Evolutionary conservation across 2,329 filamentous ascomycete species (phyloP), one percentile per base, ranked within the genome.

Genomic region (Fusarium piperis): DNA sequence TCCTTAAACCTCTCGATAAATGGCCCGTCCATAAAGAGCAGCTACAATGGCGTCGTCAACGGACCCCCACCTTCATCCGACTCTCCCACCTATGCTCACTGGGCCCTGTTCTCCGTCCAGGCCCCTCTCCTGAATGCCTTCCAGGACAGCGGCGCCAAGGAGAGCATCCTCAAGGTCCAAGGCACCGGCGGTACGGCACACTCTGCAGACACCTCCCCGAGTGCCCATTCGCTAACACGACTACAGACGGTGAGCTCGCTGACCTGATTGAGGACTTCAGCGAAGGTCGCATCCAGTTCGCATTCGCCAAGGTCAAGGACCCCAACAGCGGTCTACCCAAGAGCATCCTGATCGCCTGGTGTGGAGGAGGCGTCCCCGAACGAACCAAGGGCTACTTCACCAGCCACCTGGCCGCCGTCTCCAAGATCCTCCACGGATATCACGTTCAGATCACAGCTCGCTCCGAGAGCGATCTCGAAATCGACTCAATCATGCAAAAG

Each of bases 361-460:
- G 96, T 81, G 96, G 96, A 74, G 95, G 97, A 79, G 96, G 96
- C 76, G 96, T 99, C 16, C 96, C 96, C n/a, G 96, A 99, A 84
- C 89, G 95, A 77, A 98, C 95, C 68, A 99, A 98, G 84, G 96
- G 96, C 73, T 98, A 98, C 84, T 99, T 99, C 81, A 97, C 94
- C 74, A 98, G 94, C 83, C 95, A 99, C 83, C 86, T 96, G 53
- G 91, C 93, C 67, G 92, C 94, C 53, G 94, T 98, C 38, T 91
- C 94, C 69, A 98, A 97, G 83, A 88, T 98, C 74, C 89, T 99
- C 44, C 95, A 98, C 84, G 94, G 96, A 74, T 99, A 98, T 82
- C 96, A 99, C 81, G 94, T 99, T 65, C 95, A 99, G 84, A 93
- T 99, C 76, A 98, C 95, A 59, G 96, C 96, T 67, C 93, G 96